A percentile compares a stretch with the other conserved stretches of the same genome.
phyloP scores from a whole-genome alignment of 441 rosid genomes.

The Pelargonium cotyledonis region DNA sequence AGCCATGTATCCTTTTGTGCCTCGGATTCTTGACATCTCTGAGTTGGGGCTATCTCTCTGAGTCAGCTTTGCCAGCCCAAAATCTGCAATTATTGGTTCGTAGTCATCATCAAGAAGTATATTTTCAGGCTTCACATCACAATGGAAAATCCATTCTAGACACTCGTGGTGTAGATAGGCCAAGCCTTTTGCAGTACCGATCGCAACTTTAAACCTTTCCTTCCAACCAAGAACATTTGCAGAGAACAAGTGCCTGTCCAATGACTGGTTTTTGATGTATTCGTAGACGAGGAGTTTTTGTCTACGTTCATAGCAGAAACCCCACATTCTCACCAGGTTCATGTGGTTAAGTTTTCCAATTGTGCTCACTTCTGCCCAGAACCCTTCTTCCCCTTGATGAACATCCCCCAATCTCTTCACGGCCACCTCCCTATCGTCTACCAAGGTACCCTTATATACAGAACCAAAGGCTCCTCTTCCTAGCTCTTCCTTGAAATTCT shows the following conservation, averaged over 20 bases:
- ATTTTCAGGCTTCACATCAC: neutral
- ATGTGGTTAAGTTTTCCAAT: neutral
- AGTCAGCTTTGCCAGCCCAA: neutral
- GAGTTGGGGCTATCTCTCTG: neutral
- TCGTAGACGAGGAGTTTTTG: neutral
- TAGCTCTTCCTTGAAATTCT: neutral
- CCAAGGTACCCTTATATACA: neutral
- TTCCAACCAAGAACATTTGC: neutral
- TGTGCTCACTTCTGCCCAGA: constrained; percentile 1
- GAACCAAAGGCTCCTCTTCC: neutral
- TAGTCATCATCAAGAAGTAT: neutral
- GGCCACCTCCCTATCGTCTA: neutral
- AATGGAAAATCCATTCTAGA: neutral
- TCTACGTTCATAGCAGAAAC: neutral
- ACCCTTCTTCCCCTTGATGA: neutral
- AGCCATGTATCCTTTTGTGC: neutral
- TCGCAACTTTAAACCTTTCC: neutral
- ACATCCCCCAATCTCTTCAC: constrained; percentile 3
- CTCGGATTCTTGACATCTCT: neutral
- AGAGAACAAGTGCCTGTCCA: neutral
- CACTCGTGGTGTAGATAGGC: constrained; percentile 2
- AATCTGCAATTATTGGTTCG: neutral
- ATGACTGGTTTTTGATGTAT: neutral
- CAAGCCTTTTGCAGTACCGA: neutral
- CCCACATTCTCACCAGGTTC: constrained; percentile 3